A percentile compares a stretch with the other conserved stretches of the same genome.
Conservation (phyloP, 768 basidiomycete genomes). For the Amanita jacksonii region DNA sequence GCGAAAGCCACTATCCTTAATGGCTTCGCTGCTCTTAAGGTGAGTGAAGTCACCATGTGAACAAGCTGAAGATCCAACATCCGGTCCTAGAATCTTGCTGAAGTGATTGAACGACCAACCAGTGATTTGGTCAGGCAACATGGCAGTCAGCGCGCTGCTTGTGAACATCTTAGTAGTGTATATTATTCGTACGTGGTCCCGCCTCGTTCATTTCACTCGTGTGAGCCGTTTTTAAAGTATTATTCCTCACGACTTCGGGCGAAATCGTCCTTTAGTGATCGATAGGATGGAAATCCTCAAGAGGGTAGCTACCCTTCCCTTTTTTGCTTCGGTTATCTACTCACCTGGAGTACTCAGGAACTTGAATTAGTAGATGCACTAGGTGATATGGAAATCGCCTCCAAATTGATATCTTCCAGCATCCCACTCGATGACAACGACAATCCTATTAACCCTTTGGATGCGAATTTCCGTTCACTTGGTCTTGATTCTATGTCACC, state of each 20-base stretch:
- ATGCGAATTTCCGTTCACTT: constrained; percentile 44
- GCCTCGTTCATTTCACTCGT: neutral
- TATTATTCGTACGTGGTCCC: constrained; percentile 44
- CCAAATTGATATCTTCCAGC: constrained; percentile 39
- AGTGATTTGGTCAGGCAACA: constrained; percentile 26
- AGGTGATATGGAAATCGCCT: constrained; percentile 58
- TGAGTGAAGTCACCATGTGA: constrained; percentile 8
- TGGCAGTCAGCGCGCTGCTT: constrained; percentile 30
- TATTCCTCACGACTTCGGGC: constrained; percentile 55
- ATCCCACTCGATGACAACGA: constrained; percentile 31
- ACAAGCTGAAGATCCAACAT: neutral
- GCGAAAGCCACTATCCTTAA: constrained; percentile 50
- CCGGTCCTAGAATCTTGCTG: constrained; percentile 32
- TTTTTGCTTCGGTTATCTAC: no score
- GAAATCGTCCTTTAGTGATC: constrained; percentile 37
- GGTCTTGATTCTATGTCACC: constrained; percentile 43
- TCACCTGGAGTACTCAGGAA: constrained; percentile 25
- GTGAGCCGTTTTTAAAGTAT: constrained; percentile 23
- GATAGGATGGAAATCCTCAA: constrained; percentile 28
- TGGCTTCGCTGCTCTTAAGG: constrained; percentile 52
- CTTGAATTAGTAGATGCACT: constrained; percentile 56
- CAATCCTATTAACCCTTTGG: constrained; percentile 43
- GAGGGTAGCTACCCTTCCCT: no score
- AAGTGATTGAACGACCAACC: constrained; percentile 39
- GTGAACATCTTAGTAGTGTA: constrained; percentile 34